Percentiles rank a stretch among this genome's conserved stretches.
Evolutionary conservation across 208 protist species (phyloP).

Genomic region (Trichomonas vaginalis): DNA sequence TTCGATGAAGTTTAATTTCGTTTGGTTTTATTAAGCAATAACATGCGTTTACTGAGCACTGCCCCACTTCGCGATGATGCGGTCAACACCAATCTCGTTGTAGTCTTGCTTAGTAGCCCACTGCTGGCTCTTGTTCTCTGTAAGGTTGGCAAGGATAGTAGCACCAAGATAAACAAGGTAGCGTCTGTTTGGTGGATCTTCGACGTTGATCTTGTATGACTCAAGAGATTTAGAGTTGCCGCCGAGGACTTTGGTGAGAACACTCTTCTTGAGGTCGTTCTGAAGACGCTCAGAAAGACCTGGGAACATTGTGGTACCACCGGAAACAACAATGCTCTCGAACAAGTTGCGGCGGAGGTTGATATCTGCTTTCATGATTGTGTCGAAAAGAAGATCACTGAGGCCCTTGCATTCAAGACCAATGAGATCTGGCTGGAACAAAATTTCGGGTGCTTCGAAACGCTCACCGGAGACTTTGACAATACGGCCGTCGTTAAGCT

Average conservation of each 20-base stretch:
- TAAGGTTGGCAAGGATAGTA: conserved; percentile 74
- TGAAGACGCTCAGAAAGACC: conserved; percentile 74
- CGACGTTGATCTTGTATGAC: conserved; percentile 59
- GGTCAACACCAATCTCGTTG: conserved; percentile 46
- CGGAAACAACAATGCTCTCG: conserved; percentile 82
- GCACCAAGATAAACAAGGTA: conserved; percentile 87
- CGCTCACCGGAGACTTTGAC: conserved; percentile 70
- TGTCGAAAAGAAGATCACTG: conserved; percentile 64
- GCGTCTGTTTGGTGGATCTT: conserved; percentile 81
- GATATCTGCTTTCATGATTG: conserved; percentile 62
- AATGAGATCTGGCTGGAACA: conserved; percentile 79
- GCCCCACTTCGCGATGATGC: background rate
- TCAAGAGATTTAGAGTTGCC: conserved; percentile 50
- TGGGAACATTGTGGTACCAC: conserved; percentile 85
- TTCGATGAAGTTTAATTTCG: too few species aligned
- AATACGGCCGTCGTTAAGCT: conserved; percentile 45
- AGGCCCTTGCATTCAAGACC: conserved; percentile 56
- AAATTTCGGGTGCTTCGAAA: conserved; percentile 69
- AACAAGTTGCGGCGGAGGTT: conserved; percentile 65
- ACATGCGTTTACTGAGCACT: too few species aligned
- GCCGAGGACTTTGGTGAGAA: conserved; percentile 64
- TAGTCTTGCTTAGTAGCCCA: conserved; percentile 61
- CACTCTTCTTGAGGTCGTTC: conserved; percentile 67
- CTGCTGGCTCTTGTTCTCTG: conserved; percentile 57
- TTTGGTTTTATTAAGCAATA: too few species aligned